Conservation (phyloP, 371 early-diverging fungal species). For the Mortierella sp. region DNA sequence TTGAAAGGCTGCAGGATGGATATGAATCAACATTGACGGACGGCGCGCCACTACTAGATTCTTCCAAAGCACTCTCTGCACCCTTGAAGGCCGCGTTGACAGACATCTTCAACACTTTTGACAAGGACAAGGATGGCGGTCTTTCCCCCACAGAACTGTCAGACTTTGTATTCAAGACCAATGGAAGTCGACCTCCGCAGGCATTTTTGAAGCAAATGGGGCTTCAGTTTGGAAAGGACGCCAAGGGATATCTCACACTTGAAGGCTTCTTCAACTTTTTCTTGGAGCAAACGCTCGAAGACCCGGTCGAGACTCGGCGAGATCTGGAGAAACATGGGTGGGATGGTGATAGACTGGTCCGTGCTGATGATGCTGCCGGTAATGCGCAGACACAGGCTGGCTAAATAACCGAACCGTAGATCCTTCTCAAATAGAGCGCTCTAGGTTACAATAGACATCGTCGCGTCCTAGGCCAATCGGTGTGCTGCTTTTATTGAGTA, state of each 20-base stretch:
- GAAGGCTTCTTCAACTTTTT: conserved; percentile 71
- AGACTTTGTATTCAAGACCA: conserved; percentile 64
- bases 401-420: too few species aligned
- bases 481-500: too few species aligned
- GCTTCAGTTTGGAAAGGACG: conserved; percentile 63
- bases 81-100: conserved; percentile 57
- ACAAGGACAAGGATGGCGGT: conserved; percentile 64
- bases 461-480: too few species aligned
- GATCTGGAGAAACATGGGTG: conserved; percentile 69
- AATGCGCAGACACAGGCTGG: conserved; percentile 23
- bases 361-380: conserved; percentile 37
- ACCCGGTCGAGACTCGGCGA: conserved; percentile 67
- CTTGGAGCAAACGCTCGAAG: conserved; percentile 69
- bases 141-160: conserved; percentile 60
- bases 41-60: conserved; percentile 57
- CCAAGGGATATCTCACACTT: conserved; percentile 61
- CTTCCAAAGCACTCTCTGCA: conserved; percentile 57
- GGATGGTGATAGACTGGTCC: conserved; percentile 57
- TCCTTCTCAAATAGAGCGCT: not conserved
- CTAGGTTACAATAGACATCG: too few species aligned
- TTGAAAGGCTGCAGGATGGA: conserved; percentile 56
- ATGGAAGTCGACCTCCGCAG: conserved; percentile 66
- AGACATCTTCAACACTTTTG: conserved; percentile 63
- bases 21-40: conserved; percentile 55
- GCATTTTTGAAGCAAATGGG: conserved; percentile 68